Base-by-base conservation (phyloP, 1,284 basidiomycete species). In the Xerocomus cyaneibrunnescens region DNA sequence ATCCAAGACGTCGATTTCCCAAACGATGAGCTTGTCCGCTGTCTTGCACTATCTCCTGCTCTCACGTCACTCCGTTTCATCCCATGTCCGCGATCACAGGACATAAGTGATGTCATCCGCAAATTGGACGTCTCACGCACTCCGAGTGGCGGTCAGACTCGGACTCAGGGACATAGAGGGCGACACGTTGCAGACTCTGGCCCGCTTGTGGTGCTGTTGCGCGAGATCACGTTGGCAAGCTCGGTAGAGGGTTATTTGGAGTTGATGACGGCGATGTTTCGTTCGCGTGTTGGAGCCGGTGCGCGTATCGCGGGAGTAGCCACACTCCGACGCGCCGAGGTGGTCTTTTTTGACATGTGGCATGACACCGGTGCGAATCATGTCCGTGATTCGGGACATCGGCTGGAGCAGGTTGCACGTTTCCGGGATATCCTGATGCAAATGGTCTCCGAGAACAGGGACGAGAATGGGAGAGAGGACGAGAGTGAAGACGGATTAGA, bases 1-100 rank as follows among this genome's bases (percentile, higher is more conserved):
- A 61, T 65, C 22, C 36, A 44, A 30, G 57, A 64, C 8, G 47
- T 57, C 5, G 19, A 50, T n/a, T 56, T 62, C 44, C 48, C 55
- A 21, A 59, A 52, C 35, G 37, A 57, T 9, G 62, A 60, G 22
- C 30, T 64, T 7, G 5, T 62, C 25, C 61, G 53, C 3, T 57
- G 61, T 42, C 61, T 64, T 17, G 42, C 45, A 13, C 30, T 44
- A 30, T 54, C 61, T 13, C 47, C 14, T 32, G 31, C 41, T 16
- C 52, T 60, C 37, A 35, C 16, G 1, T 55, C 57, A 16, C 38
- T 65, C 25, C 37, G 50, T 22, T 66, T 36, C 42, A 56, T 62
- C 17, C 61, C 54, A 17, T 56, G 16, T 5, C 60, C 52, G 17
- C 48, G 49, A 22, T 61, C 58, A 10, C 58, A 62, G 10, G 28